Percentiles rank a stretch among this genome's conserved stretches.
These are phyloP conservation scores for Pelagophyceae sp. DNA, from an alignment of 352 stramenopile genomes.

Conservation along the genomic window DNA sequence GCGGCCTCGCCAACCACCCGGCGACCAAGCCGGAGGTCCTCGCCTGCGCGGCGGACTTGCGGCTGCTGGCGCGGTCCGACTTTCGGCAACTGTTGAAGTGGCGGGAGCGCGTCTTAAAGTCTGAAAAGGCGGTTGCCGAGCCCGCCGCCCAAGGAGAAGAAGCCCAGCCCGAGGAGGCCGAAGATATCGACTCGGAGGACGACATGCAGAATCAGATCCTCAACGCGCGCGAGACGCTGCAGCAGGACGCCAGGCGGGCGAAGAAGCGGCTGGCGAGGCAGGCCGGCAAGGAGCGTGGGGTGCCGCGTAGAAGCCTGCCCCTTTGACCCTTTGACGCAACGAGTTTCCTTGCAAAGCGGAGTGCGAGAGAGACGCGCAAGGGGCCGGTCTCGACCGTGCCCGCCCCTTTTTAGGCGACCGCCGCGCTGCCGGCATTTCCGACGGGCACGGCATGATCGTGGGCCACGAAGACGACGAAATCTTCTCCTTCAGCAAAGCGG, in stretches of 20 bases:
- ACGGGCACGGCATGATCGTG: constrained; percentile 47
- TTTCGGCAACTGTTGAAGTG: constrained; percentile 95
- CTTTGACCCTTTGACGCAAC: too few relatives aligned
- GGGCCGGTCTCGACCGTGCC: too few relatives aligned
- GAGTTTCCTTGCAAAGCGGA: too few relatives aligned
- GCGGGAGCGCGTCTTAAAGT: constrained; percentile 75
- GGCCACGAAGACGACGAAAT: constrained; percentile 58
- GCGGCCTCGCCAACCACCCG: constrained; percentile 51
- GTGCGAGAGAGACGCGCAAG: too few relatives aligned
- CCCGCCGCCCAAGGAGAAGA: constrained; percentile 19
- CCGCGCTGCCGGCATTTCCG: constrained; percentile 61
- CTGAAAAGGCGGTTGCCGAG: constrained; percentile 15
- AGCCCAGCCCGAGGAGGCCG: constrained; percentile 38
- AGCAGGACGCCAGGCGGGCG: constrained; percentile 55
- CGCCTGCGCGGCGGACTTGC: constrained; percentile 65
- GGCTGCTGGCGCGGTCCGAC: constrained; percentile 93
- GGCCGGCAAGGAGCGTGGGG: constrained; percentile 50
- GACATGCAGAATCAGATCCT: constrained; percentile 46
- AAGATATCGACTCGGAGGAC: constrained; percentile 48
- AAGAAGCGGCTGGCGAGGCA: constrained; percentile 67
- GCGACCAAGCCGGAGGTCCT: constrained; percentile 57
- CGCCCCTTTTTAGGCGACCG: too few relatives aligned
- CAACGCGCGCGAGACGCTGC: constrained; percentile 57
- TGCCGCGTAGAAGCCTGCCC: too few relatives aligned
- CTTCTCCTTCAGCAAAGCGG: constrained; percentile 57